Percentiles rank a stretch among this genome's conserved stretches.
Conservation (phyloP, 2,329 filamentous ascomycete species). For the Colletotrichum karsti region DNA sequence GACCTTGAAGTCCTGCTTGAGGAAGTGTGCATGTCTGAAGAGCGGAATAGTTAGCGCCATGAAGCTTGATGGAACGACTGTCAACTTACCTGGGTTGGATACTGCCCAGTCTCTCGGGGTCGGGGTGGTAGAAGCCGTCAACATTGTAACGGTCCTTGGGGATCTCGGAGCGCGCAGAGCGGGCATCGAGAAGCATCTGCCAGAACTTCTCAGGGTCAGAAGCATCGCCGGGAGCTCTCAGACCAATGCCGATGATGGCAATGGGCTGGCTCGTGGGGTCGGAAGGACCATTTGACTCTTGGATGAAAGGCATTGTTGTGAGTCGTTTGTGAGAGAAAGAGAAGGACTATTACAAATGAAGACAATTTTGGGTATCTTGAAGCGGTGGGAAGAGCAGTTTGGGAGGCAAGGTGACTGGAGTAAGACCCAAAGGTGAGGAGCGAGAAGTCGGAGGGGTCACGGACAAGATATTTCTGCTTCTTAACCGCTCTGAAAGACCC, state of each 20-base stretch:
- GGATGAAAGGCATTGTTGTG: conserved; percentile 17
- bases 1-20: conserved; percentile 37
- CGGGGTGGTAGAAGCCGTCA: conserved; percentile 33
- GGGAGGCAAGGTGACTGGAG: background rate
- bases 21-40: conserved; percentile 37
- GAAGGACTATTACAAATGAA: conserved; percentile 1
- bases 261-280: conserved; percentile 38
- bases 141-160: conserved; percentile 33
- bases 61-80: background rate
- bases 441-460: background rate
- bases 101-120: conserved; percentile 29
- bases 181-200: conserved; percentile 36
- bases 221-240: conserved; percentile 46
- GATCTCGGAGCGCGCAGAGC: conserved; percentile 27
- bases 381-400: background rate
- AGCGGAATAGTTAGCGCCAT: background rate
- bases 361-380: conserved; percentile 15
- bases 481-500: too few relatives aligned
- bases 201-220: conserved; percentile 44
- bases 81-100: conserved; percentile 26
- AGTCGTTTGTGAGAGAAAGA: background rate
- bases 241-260: conserved; percentile 48
- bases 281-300: background rate
- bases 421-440: background rate
- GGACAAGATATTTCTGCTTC: background rate